Evolutionary conservation across 768 basidiomycete species (phyloP).

Genomic region (Clitopilus hobsonii): DNA sequence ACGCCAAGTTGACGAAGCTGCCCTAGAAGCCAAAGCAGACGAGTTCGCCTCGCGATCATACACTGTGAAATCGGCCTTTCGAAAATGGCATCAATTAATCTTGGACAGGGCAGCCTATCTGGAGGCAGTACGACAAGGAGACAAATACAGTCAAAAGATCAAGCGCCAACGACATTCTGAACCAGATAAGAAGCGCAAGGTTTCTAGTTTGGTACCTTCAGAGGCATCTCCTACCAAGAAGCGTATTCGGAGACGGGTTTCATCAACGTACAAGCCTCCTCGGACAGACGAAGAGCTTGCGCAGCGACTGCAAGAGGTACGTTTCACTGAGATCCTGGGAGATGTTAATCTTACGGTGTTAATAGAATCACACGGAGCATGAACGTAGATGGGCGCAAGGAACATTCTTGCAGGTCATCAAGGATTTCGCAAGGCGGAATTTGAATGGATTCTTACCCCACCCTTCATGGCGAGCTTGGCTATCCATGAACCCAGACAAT

Average conservation of each 20-base stretch:
- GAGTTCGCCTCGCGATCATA: constrained; percentile 29
- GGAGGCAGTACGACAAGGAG: constrained; percentile 57
- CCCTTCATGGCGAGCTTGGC: constrained; percentile 59
- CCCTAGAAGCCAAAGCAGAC: constrained; percentile 36
- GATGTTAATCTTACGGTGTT: constrained; percentile 17
- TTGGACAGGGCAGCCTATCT: constrained; percentile 48
- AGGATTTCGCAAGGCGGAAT: constrained; percentile 29
- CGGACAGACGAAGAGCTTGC: constrained; percentile 64
- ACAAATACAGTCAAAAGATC: constrained; percentile 55
- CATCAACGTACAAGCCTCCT: constrained; percentile 44
- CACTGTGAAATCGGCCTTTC: constrained; percentile 38
- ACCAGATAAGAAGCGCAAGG: constrained; percentile 28
- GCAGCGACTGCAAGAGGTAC: constrained; percentile 64
- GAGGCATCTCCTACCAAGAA: constrained; percentile 24
- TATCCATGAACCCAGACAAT: constrained; percentile 69
- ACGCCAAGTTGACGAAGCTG: constrained; percentile 20
- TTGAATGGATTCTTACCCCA: constrained; percentile 24
- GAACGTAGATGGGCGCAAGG: constrained; percentile 70
- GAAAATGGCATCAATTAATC: constrained; percentile 41
- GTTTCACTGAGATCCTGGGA: no score
- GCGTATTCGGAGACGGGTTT: constrained; percentile 33
- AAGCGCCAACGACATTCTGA: constrained; percentile 14
- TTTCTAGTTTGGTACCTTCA: constrained; percentile 14
- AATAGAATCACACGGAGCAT: constrained; percentile 69
- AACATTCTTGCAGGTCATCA: constrained; percentile 55